phyloP scores from a whole-genome alignment of 768 basidiomycete genomes.

The Cystobasidium ongulense region DNA sequence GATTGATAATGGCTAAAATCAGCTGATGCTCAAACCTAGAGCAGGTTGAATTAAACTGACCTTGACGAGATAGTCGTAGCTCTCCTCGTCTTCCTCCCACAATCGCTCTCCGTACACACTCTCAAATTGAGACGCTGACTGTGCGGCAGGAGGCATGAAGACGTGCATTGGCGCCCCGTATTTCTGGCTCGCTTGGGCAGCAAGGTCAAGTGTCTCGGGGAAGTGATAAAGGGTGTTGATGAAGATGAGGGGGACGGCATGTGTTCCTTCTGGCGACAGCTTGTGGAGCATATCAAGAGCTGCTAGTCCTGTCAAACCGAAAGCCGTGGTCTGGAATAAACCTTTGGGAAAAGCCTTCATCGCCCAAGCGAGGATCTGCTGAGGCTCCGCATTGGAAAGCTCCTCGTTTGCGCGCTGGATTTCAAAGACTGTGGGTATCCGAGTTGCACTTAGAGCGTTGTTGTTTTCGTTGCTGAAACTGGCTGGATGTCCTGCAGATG shows the following conservation, averaged over 20 bases:
- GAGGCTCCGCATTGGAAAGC: slow-evolving; percentile 63
- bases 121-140: slow-evolving; percentile 66
- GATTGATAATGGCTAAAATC: background rate
- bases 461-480: slow-evolving; percentile 4
- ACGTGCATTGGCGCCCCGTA: slow-evolving; percentile 68
- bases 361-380: slow-evolving; percentile 80
- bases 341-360: slow-evolving; percentile 61
- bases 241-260: slow-evolving; percentile 72
- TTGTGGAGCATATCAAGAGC: slow-evolving; percentile 90
- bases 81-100: slow-evolving; percentile 79
- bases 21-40: background rate
- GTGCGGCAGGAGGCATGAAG: slow-evolving; percentile 67
- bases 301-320: slow-evolving; percentile 88
- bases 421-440: background rate
- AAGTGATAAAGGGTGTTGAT: slow-evolving; percentile 96
- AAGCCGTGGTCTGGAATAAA: slow-evolving; percentile 88
- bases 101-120: slow-evolving; percentile 64
- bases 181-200: slow-evolving; percentile 64
- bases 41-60: slow-evolving; percentile 47
- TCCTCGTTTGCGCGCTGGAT: slow-evolving; percentile 58
- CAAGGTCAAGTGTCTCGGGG: slow-evolving; percentile 77
- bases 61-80: slow-evolving; percentile 89
- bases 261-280: slow-evolving; percentile 45
- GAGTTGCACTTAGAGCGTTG: background rate
- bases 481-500: background rate